A percentile compares a stretch with the other conserved stretches of the same genome.
Conservation (phyloP, 2,329 filamentous ascomycete species). For the Curvularia lunata region DNA sequence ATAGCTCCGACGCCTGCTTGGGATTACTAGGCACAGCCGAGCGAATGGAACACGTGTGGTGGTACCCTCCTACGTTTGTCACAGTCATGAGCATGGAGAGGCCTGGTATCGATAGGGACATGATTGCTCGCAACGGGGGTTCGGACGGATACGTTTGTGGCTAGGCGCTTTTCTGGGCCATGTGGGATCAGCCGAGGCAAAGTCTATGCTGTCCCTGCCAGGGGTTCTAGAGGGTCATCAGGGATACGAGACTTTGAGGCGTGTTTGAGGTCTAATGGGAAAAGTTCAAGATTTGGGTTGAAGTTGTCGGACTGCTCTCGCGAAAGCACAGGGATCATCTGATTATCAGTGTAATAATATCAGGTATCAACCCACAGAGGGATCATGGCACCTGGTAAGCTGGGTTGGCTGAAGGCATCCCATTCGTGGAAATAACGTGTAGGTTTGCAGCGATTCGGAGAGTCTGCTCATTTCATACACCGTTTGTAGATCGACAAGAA, state of each 20-base stretch:
- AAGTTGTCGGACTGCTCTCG: neutral
- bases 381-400: neutral
- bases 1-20: conserved; percentile 2
- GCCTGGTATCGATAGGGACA: neutral
- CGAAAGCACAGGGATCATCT: neutral
- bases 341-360: neutral
- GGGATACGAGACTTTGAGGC: neutral
- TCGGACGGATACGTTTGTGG: neutral
- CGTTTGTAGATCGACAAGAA: neutral
- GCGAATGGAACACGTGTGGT: neutral
- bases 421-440: neutral
- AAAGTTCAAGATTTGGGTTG: neutral
- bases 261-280: neutral
- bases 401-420: neutral
- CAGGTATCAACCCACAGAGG: neutral
- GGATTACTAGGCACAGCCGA: neutral
- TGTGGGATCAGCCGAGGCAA: neutral
- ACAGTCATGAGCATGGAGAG: neutral
- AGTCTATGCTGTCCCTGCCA: neutral
- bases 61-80: neutral
- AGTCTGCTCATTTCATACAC: neutral
- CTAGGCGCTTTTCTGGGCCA: neutral
- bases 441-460: neutral
- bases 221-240: neutral
- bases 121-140: neutral